Base-by-base conservation (phyloP, 2,329 filamentous ascomycete genomes). In the Zasmidium cellare region DNA sequence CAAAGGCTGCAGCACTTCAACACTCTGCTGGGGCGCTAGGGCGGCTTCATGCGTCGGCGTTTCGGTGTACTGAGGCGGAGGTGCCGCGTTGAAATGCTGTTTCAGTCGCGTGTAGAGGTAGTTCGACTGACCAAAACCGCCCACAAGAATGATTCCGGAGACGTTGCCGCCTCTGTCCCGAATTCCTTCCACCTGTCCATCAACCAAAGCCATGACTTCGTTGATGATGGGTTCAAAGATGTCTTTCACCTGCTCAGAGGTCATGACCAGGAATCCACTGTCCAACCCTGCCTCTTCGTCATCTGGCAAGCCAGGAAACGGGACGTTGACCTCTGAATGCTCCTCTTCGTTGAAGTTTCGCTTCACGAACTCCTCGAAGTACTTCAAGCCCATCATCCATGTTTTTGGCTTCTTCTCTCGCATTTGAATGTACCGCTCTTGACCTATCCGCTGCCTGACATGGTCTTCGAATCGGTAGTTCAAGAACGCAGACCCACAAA, bases 291-390 rank as follows among this genome's bases (percentile, higher is more conserved):
- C 87, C 51, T 87, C 87, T 73, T 91, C 87, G 58, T 92, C 88
- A 66, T 93, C 89, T 0, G 89, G 82, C 2, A 92, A 75, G 1
- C 89, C 89, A 1, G 89, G 89, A 64, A 92, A 90, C 0, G 89
- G 89, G 3, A 92, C 83, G 57, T 91, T 91, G 58, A 92, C 84
- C 70, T 92, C 89, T 24, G 55, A 63, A 52, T 66, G 66, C 51
- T 86, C 82, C 62, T 89, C 84, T 68, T 91, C 89, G 48, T 91
- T 88, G 70, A 92, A 93, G 68, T 91, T 92, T 14, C 90, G 83
- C 75, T 93, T 93, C 14, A 93, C 89, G 70, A 91, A 92, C 69
- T 92, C 89, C 67, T 93, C 90, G 72, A 91, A 93, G 69, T 91
- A 92, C 55, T 85, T 83, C 51, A 92, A 77, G 1, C 87, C 90